phyloP scores from a whole-genome alignment of 75 land plant genomes.

The Sequoia sempervirens region DNA sequence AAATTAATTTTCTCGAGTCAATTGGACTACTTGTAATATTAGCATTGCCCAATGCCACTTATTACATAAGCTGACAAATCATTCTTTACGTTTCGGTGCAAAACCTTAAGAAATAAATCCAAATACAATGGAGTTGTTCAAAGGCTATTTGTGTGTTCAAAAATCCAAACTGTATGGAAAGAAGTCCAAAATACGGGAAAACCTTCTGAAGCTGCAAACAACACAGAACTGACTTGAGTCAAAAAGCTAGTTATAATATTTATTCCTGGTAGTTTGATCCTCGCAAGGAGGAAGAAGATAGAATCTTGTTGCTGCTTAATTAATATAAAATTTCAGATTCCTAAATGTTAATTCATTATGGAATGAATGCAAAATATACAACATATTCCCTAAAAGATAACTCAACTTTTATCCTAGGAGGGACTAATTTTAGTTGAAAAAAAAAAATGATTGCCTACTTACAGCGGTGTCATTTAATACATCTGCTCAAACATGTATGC shows the following conservation, averaged over 20 bases:
- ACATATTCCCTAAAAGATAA: not conserved
- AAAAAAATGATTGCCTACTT: not conserved
- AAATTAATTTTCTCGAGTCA: not conserved
- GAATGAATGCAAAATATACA: not conserved
- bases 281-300: not conserved
- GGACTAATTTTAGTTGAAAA: not conserved
- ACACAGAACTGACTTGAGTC: not conserved
- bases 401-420: not conserved
- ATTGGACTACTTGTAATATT: no score
- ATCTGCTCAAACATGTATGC: not conserved
- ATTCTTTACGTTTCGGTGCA: not conserved
- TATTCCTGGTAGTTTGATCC: not conserved
- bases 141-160: not conserved
- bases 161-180: not conserved
- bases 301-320: not conserved
- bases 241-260: not conserved
- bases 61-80: not conserved
- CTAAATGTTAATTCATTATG: not conserved
- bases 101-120: not conserved
- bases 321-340: not conserved
- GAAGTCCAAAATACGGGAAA: not conserved
- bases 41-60: not conserved
- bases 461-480: not conserved
- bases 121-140: not conserved
- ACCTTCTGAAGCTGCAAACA: not conserved